phyloP scores from a whole-genome alignment of 140 eudicot genomes.

The Flaveria floridana region DNA sequence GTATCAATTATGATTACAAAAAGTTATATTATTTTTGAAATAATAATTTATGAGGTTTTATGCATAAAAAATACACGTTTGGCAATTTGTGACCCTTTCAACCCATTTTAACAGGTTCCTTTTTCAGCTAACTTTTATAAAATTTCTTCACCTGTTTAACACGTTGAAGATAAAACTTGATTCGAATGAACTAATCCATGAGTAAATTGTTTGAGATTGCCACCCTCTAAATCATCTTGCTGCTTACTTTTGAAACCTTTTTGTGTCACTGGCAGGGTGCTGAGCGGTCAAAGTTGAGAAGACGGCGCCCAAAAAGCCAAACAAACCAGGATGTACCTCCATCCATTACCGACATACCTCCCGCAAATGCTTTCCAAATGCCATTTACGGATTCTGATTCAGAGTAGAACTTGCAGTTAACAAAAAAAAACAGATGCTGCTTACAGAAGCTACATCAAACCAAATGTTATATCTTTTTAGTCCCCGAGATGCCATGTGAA shows the following conservation, averaged over 20 bases:
- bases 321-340: constrained; percentile 51
- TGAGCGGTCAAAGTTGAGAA: constrained; percentile 42
- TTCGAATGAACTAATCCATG: no score
- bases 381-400: constrained; percentile 74
- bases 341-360: constrained; percentile 66
- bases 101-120: not conserved
- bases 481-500: constrained; percentile 12
- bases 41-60: not conserved
- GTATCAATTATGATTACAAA: not conserved
- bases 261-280: constrained; percentile 44
- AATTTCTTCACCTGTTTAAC: no score
- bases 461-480: constrained; percentile 3
- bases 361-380: constrained; percentile 69
- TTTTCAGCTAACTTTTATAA: not conserved
- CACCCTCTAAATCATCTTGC: not conserved
- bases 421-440: not conserved
- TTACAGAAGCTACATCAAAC: constrained; percentile 18
- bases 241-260: constrained; percentile 7
- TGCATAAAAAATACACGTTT: not conserved
- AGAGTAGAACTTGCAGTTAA: constrained; percentile 36
- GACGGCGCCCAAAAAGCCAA: constrained; percentile 42
- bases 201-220: not conserved
- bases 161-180: no score
- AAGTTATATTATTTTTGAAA: not conserved
- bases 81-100: not conserved